Evolutionary conservation across 306 rosid genomes (phyloP).

Genomic region (Vicia sativa): DNA sequence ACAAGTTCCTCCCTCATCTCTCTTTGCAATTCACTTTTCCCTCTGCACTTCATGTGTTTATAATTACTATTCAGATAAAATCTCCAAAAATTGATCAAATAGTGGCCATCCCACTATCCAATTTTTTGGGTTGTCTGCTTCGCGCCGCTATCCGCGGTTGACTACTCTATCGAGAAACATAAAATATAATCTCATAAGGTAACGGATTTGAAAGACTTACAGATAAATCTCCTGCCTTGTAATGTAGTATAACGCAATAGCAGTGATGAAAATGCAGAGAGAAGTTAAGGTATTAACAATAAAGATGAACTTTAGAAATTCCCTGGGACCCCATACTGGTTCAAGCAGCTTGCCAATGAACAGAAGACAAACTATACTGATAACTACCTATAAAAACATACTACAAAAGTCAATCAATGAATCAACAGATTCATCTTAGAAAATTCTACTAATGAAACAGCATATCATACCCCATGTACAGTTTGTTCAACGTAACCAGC

Average conservation of each 20-base stretch:
- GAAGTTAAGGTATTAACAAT: slow-evolving; percentile 77
- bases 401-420: too few relatives aligned
- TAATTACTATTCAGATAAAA: too few relatives aligned
- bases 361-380: slow-evolving; percentile 72
- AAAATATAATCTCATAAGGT: slow-evolving; percentile 31
- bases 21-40: too few relatives aligned
- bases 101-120: too few relatives aligned
- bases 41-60: too few relatives aligned
- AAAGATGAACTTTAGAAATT: slow-evolving; percentile 90
- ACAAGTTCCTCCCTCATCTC: too few relatives aligned
- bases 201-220: slow-evolving; percentile 56
- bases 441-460: slow-evolving; percentile 23
- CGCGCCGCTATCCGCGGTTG: too few relatives aligned
- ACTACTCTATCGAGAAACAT: neutral
- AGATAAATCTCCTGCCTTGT: slow-evolving; percentile 73
- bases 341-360: slow-evolving; percentile 90
- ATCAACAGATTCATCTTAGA: slow-evolving; percentile 2
- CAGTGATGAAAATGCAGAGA: slow-evolving; percentile 77
- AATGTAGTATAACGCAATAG: slow-evolving; percentile 80
- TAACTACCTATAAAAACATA: slow-evolving; percentile 57
- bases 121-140: too few relatives aligned
- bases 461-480: slow-evolving; percentile 65
- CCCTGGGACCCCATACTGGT: slow-evolving; percentile 93
- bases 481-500: slow-evolving; percentile 86
- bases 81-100: too few relatives aligned